Evolutionary conservation across 768 basidiomycete genomes (phyloP).

Genomic region (Mycena maculata): DNA sequence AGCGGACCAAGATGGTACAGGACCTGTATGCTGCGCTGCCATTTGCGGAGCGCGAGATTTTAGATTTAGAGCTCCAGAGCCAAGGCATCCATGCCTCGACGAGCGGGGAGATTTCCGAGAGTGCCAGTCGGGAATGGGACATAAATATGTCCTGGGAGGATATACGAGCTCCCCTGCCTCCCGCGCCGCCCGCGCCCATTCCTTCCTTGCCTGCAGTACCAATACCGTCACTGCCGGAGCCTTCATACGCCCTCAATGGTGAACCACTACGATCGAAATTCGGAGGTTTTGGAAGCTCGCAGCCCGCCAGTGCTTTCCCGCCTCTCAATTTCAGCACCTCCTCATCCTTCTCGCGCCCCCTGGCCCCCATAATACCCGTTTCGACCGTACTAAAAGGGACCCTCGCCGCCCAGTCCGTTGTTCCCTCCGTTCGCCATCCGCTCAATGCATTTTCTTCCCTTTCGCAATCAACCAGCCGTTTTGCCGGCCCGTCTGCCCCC

Average conservation of each 20-base stretch:
- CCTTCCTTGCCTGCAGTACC: conserved; percentile 44
- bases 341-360: conserved; percentile 10
- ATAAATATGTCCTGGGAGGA: conserved; percentile 66
- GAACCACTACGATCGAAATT: conserved; percentile 24
- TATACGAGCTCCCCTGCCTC: conserved; percentile 41
- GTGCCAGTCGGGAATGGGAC: conserved; percentile 36
- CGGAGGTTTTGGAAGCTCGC: conserved; percentile 18
- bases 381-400: conserved; percentile 23
- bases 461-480: conserved; percentile 27
- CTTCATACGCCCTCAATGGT: conserved; percentile 3
- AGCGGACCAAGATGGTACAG: conserved; percentile 73
- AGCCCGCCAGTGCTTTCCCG: conserved; percentile 24
- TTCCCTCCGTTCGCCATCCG: conserved; percentile 16
- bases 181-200: conserved; percentile 37
- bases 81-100: conserved; percentile 24
- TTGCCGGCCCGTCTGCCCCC: conserved; percentile 51
- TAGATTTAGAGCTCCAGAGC: conserved; percentile 69
- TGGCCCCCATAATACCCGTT: conserved; percentile 22
- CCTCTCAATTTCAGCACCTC: conserved; percentile 24
- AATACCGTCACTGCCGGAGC: not conserved
- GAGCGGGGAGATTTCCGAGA: conserved; percentile 4
- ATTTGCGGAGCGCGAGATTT: conserved; percentile 66
- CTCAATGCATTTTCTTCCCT: conserved; percentile 35
- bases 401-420: conserved; percentile 3
- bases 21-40: conserved; percentile 76